Percentiles rank a stretch among this genome's conserved stretches.
Conservation (phyloP, 495 filamentous ascomycete species). For the Neurospora africana region DNA sequence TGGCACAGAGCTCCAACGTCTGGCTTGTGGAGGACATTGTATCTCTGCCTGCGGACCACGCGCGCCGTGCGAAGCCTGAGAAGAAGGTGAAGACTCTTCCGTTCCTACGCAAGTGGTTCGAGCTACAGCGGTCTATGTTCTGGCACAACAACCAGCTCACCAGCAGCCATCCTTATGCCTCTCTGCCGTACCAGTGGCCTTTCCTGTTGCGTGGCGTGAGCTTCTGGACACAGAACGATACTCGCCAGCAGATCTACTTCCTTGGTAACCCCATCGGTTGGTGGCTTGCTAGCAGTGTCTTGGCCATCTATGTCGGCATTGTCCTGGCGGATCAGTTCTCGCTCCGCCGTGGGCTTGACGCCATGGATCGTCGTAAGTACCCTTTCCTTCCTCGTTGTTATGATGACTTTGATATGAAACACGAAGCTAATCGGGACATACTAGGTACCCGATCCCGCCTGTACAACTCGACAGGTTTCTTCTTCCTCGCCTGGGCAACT, state of each 20-base stretch:
- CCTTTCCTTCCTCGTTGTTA: neutral
- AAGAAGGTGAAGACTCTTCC: slow-evolving; percentile 70
- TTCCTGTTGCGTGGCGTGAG: slow-evolving; percentile 93
- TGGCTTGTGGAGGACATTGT: slow-evolving; percentile 91
- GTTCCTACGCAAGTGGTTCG: slow-evolving; percentile 90
- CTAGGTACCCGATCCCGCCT: slow-evolving; percentile 80
- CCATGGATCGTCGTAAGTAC: slow-evolving; percentile 81
- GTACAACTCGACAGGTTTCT: slow-evolving; percentile 97
- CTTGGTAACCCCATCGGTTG: slow-evolving; percentile 93
- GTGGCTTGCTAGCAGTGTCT: slow-evolving; percentile 87
- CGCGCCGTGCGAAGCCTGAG: slow-evolving; percentile 59
- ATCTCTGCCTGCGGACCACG: slow-evolving; percentile 56
- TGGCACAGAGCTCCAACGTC: slow-evolving; percentile 78
- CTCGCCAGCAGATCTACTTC: slow-evolving; percentile 96
- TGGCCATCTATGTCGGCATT: slow-evolving; percentile 91
- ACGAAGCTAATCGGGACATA: slow-evolving; percentile 10
- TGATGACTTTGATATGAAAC: neutral
- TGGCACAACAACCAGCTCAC: slow-evolving; percentile 97
- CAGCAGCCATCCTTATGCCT: slow-evolving; percentile 90
- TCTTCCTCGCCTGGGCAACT: slow-evolving; percentile 95
- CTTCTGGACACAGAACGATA: slow-evolving; percentile 98
- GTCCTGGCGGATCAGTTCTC: slow-evolving; percentile 89
- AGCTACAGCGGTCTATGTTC: slow-evolving; percentile 97
- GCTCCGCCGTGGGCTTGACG: slow-evolving; percentile 82
- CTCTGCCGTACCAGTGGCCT: slow-evolving; percentile 92